phyloP scores from a whole-genome alignment of 306 rosid genomes.

The Acacia crassicarpa region DNA sequence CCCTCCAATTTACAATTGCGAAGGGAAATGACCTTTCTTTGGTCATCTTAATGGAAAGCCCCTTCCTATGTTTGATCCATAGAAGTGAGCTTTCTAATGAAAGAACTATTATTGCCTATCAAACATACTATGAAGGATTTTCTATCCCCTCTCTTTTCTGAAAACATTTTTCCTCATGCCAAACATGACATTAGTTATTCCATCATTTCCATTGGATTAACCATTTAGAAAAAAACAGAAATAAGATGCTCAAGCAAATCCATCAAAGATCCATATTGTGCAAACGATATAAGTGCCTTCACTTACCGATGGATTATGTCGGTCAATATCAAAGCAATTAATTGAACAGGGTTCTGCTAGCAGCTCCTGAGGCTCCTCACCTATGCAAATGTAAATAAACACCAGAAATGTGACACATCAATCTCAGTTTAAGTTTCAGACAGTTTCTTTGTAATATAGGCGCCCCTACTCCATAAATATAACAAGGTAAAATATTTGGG shows the following conservation, averaged over 20 bases:
- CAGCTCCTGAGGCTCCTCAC: constrained; percentile 76
- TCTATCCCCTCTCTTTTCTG: neutral
- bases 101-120: neutral
- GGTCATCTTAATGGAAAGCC: neutral
- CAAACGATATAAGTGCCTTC: constrained; percentile 3
- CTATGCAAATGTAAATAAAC: constrained; percentile 35
- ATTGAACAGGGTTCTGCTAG: constrained; percentile 93
- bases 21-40: neutral
- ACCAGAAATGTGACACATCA: constrained; percentile 15
- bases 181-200: neutral
- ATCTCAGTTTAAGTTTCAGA: constrained; percentile 12
- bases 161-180: neutral
- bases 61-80: neutral
- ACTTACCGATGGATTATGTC: constrained; percentile 80
- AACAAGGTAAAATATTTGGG: constrained; percentile 2
- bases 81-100: neutral
- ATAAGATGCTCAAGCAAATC: neutral
- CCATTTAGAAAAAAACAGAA: neutral
- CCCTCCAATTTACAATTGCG: neutral
- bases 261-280: neutral
- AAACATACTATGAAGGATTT: neutral
- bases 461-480: neutral
- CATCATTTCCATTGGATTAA: neutral
- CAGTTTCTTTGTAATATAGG: neutral
- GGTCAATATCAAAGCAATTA: constrained; percentile 89